phyloP scores from a whole-genome alignment of 805 yeast genomes.

The Ogataea minuta region DNA sequence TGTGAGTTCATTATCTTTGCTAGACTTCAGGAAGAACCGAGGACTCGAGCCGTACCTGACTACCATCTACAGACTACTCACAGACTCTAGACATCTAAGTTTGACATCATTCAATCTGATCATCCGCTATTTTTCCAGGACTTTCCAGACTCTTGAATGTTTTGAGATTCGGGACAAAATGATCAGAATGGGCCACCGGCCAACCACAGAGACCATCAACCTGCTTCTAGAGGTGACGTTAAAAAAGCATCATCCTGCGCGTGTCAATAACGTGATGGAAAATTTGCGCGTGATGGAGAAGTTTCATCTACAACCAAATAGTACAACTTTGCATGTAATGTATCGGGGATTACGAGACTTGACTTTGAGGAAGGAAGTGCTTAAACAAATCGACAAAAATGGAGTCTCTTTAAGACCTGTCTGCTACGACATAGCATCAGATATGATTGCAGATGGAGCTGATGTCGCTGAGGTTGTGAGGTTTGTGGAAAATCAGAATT shows the following conservation, averaged over 20 bases:
- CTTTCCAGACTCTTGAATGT: constrained; percentile 14
- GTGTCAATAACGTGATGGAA: constrained; percentile 11
- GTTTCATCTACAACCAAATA: constrained; percentile 9
- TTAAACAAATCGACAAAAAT: constrained; percentile 4
- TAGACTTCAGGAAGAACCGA: constrained; percentile 6
- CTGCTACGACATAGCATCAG: constrained; percentile 2
- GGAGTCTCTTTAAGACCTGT: constrained; percentile 6
- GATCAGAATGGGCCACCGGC: constrained; percentile 12
- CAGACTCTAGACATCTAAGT: constrained; percentile 9
- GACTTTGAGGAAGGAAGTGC: constrained; percentile 4
- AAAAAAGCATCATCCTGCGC: constrained; percentile 12
- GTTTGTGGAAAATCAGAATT: constrained; percentile 1
- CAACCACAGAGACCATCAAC: constrained; percentile 14
- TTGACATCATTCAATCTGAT: constrained; percentile 13
- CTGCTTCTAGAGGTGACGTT: constrained; percentile 12
- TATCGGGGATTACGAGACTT: constrained; percentile 13
- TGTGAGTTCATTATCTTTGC: constrained; percentile 7
- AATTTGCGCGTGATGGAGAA: constrained; percentile 6
- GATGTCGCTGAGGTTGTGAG: neutral
- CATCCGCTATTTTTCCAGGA: constrained; percentile 11
- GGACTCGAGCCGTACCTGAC: constrained; percentile 6
- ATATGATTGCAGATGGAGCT: constrained; percentile 1
- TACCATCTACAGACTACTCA: constrained; percentile 10
- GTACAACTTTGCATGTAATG: constrained; percentile 12
- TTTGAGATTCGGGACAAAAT: constrained; percentile 14